These are phyloP conservation scores for Endocalyx cinctus DNA, from an alignment of 2,329 filamentous ascomycete species.

Conservation along the genomic window DNA sequence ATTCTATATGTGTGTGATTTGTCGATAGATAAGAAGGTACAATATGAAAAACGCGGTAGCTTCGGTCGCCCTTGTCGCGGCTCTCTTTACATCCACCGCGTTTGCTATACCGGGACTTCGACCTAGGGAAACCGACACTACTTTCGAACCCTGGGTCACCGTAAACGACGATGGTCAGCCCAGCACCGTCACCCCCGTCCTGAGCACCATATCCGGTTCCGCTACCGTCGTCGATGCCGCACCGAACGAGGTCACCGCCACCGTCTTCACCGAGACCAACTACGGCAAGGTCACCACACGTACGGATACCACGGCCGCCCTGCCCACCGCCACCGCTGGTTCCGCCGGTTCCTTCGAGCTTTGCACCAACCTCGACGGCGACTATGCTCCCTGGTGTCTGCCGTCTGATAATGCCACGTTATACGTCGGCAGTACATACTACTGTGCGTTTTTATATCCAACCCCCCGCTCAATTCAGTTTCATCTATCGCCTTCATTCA, in stretches of 20 bases:
- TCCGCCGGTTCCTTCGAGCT: conserved; percentile 45
- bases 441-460: conserved; percentile 33
- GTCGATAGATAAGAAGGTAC: no score
- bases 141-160: conserved; percentile 46
- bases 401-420: conserved; percentile 41
- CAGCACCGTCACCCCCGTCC: conserved; percentile 44
- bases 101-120: conserved; percentile 20
- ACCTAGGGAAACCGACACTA: conserved; percentile 20
- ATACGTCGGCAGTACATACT: conserved; percentile 44
- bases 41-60: no score
- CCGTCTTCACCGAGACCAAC: conserved; percentile 29
- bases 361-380: conserved; percentile 44
- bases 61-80: no score
- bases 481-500: no score
- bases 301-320: conserved; percentile 39
- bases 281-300: conserved; percentile 23
- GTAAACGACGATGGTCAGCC: conserved; percentile 44
- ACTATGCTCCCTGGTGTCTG: conserved; percentile 47
- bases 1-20: no score
- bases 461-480: background rate
- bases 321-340: conserved; percentile 37
- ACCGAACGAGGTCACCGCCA: conserved; percentile 38
- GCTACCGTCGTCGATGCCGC: conserved; percentile 34
- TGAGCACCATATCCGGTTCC: conserved; percentile 42
- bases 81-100: conserved; percentile 19